Percentiles rank a stretch among this genome's conserved stretches.
Evolutionary conservation across 306 rosid species (phyloP).

Genomic region (Prunus davidiana): DNA sequence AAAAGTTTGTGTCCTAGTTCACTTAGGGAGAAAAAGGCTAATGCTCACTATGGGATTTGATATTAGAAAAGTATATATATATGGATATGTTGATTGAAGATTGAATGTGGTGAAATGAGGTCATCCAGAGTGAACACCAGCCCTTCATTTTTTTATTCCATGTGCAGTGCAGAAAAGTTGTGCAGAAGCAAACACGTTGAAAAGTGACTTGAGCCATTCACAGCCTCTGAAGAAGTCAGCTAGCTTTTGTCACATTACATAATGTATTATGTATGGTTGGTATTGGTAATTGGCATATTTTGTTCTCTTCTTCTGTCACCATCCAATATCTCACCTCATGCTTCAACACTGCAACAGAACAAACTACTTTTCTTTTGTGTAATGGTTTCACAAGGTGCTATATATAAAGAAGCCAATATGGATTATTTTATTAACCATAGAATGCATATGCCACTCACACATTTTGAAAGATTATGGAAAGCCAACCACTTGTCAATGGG

Average conservation of each 20-base stretch:
- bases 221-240: background rate
- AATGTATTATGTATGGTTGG: background rate
- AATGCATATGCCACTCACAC: background rate
- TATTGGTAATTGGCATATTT: background rate
- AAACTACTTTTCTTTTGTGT: background rate
- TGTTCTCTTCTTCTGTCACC: background rate
- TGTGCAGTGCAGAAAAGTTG: background rate
- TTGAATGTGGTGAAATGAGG: background rate
- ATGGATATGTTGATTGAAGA: background rate
- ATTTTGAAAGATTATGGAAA: background rate
- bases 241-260: background rate
- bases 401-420: background rate
- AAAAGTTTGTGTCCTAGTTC: background rate
- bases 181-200: background rate
- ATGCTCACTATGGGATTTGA: background rate
- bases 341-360: background rate
- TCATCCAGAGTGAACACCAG: background rate
- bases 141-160: constrained; percentile 2
- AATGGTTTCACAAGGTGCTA: background rate
- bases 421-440: background rate
- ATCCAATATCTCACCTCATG: constrained; percentile 2
- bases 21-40: background rate
- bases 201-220: background rate
- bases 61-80: too few relatives aligned
- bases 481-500: background rate